Conservation (phyloP, 73 alveolate species). For the Stentor roeselii region DNA sequence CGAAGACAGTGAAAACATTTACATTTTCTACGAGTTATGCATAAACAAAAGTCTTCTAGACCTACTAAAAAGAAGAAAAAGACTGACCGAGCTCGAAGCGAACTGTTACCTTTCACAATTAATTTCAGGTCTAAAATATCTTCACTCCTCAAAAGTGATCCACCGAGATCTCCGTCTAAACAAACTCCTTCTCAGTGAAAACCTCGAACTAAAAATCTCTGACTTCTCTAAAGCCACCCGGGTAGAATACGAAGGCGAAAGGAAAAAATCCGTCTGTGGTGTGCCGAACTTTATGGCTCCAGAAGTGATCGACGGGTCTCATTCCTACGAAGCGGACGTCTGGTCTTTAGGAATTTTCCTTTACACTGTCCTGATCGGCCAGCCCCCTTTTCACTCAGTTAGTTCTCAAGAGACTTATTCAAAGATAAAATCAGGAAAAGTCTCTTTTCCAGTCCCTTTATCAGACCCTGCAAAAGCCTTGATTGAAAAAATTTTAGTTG, state of each 20-base stretch:
- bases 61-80: neutral
- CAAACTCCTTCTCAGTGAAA: neutral
- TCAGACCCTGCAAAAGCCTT: neutral
- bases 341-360: constrained; percentile 13
- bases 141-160: constrained; percentile 1
- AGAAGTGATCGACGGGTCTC: constrained; percentile 12
- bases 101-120: neutral
- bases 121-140: constrained; percentile 15
- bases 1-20: constrained; percentile 11
- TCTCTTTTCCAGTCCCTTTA: constrained; percentile 55
- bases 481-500: neutral
- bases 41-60: neutral
- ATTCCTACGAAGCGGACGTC: neutral
- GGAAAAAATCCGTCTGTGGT: neutral
- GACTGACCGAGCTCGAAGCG: constrained; percentile 10
- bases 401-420: constrained; percentile 73
- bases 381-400: constrained; percentile 49
- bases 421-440: constrained; percentile 56
- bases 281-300: constrained; percentile 13
- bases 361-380: neutral
- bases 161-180: constrained; percentile 21
- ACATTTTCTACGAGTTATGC: neutral
- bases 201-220: neutral
- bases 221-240: neutral
- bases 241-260: neutral